Evolutionary conservation across 768 basidiomycete genomes (phyloP).

Genomic region (Royoungia palumana): DNA sequence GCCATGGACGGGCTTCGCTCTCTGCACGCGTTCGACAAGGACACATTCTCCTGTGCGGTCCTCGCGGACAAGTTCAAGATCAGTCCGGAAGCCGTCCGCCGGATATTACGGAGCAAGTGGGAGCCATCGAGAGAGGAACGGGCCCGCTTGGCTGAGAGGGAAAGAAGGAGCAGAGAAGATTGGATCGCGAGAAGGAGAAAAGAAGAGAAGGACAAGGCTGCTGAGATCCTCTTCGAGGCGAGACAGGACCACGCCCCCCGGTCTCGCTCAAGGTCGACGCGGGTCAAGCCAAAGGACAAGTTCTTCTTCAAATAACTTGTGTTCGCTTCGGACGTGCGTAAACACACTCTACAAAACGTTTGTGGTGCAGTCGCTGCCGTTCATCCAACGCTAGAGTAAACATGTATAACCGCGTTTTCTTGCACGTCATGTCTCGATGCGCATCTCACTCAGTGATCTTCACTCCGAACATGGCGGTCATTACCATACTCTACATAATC

Average conservation of each 20-base stretch:
- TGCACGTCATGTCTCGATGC: conserved; percentile 9
- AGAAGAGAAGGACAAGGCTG: conserved; percentile 39
- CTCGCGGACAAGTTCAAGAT: conserved; percentile 78
- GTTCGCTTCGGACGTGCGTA: conserved; percentile 12
- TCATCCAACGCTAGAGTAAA: not conserved
- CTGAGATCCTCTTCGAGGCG: conserved; percentile 32
- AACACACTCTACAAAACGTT: no score
- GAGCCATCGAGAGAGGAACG: conserved; percentile 54
- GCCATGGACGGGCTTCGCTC: conserved; percentile 80
- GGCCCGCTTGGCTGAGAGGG: conserved; percentile 46
- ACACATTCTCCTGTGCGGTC: conserved; percentile 58
- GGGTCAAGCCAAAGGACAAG: conserved; percentile 32
- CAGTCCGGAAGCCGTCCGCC: conserved; percentile 74
- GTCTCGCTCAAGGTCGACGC: conserved; percentile 16
- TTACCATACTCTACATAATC: no score
- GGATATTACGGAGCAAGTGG: conserved; percentile 78
- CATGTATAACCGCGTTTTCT: not conserved
- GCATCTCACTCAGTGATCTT: not conserved
- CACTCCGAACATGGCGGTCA: not conserved
- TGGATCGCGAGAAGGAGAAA: conserved; percentile 36
- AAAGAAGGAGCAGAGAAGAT: conserved; percentile 44
- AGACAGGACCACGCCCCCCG: conserved; percentile 11
- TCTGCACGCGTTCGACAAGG: conserved; percentile 61
- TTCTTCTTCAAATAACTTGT: conserved; percentile 42
- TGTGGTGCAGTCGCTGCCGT: no score